A percentile compares a stretch with the other conserved stretches of the same genome.
phyloP scores from a whole-genome alignment of 2,329 filamentous ascomycete species.

The Chrysosporium keratinophilum region DNA sequence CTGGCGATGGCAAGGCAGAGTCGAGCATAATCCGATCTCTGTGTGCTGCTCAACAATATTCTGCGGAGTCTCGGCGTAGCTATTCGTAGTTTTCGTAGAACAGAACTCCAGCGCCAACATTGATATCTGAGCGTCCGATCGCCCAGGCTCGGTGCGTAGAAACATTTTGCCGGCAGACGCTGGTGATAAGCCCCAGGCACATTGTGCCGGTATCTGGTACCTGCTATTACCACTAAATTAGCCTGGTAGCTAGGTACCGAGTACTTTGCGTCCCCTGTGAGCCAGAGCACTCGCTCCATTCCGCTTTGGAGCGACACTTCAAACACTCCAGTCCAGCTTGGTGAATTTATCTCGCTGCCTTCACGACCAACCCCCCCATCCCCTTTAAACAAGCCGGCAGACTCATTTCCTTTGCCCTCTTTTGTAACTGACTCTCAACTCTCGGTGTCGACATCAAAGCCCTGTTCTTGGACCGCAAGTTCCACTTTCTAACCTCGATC shows the following conservation, averaged over 20 bases:
- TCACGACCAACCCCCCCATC: not conserved
- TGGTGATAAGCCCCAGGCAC: not conserved
- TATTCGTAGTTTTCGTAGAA: too few relatives aligned
- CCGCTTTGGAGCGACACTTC: constrained; percentile 5
- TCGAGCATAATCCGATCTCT: not conserved
- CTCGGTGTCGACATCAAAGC: not conserved
- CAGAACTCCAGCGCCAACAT: not conserved
- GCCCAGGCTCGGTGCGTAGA: constrained; percentile 1
- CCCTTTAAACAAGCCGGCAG: not conserved
- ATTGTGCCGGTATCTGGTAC: not conserved
- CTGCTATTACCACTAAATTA: not conserved
- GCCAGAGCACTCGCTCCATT: not conserved
- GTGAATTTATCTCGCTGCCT: constrained; percentile 7
- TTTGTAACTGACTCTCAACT: not conserved
- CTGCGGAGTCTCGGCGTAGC: too few relatives aligned
- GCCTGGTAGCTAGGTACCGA: not conserved
- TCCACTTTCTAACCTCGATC: constrained; percentile 16
- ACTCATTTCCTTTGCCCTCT: not conserved
- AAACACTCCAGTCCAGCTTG: constrained; percentile 6
- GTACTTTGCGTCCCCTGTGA: not conserved
- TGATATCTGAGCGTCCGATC: not conserved
- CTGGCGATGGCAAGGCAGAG: not conserved
- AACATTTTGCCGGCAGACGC: not conserved
- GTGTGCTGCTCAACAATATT: too few relatives aligned
- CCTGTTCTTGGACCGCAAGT: not conserved